Percentiles rank a stretch among this genome's conserved stretches.
phyloP scores from a whole-genome alignment of 2,329 filamentous ascomycete species.

The Sclerotinia minor region DNA sequence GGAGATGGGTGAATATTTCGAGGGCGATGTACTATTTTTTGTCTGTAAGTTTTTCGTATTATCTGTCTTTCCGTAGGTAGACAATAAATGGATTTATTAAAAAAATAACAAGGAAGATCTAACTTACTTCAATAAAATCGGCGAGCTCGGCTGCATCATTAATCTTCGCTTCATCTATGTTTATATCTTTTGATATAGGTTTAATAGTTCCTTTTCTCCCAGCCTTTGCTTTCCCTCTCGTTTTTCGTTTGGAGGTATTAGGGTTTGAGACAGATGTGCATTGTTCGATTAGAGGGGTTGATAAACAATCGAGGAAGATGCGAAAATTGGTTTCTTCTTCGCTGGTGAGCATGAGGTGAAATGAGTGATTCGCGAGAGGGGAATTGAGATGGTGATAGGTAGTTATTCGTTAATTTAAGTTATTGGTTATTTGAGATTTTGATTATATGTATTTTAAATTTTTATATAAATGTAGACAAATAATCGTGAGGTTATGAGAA shows the following conservation, averaged over 20 bases:
- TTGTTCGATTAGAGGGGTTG: constrained; percentile 65
- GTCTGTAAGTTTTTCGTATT: neutral
- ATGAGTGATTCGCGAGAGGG: neutral
- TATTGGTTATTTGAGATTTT: neutral
- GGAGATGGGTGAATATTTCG: constrained; percentile 67
- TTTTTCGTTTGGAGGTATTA: constrained; percentile 45
- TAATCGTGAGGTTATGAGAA: neutral
- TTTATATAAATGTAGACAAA: no score
- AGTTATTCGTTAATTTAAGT: neutral
- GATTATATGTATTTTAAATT: neutral
- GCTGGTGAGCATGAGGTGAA: constrained; percentile 26
- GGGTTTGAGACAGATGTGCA: constrained; percentile 48
- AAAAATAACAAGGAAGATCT: neutral
- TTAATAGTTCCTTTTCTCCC: constrained; percentile 34
- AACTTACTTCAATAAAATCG: constrained; percentile 63
- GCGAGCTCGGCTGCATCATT: constrained; percentile 61
- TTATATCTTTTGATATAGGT: constrained; percentile 17
- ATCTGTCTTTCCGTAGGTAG: neutral
- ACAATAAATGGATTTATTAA: neutral
- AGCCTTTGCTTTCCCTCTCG: constrained; percentile 24
- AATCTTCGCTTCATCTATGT: constrained; percentile 6
- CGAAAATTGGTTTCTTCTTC: constrained; percentile 58
- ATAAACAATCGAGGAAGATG: constrained; percentile 73
- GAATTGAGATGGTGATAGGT: neutral
- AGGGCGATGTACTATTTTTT: constrained; percentile 63